Base-by-base conservation (phyloP, 306 rosid species). In the Crataegus laevigata region DNA sequence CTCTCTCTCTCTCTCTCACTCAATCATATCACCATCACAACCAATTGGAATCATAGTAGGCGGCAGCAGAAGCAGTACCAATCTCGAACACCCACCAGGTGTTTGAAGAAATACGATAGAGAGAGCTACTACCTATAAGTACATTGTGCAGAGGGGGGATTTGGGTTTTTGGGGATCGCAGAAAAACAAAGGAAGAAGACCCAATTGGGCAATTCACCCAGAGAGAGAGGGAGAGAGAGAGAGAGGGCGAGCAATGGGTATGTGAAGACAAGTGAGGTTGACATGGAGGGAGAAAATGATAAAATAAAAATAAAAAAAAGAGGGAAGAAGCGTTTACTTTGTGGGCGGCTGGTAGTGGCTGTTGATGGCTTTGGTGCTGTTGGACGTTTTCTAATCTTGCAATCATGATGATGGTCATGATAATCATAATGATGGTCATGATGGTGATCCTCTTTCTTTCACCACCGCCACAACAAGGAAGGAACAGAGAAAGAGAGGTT, bases 261-360 rank as follows among this genome's bases (percentile, higher is more conserved):
- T 57, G 62, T 57, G 29, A 57, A 57, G 36, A 25, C 66, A 26
- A 60, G 15, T 14, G 66, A 60, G 36, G 66, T 60, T 60, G 66
- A 60, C 66, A 60, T 26, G 21, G 66, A 7, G 25, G 17, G 8
- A 60, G 51, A 11, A 25, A 40, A 42, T 40, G 52, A 64, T 58
- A 28, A 79, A 29, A 47, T 28, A 47, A n/a, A 30, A 30, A 15
- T 51, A 78, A 61, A n/a, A 52, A 50, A 7, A 18, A 8, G 8
- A 47, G 54, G 36, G 64, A 30, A 45, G 57, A 69, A 45, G 84
- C 84, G 84, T 71, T 81, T 81, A 81, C 84, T 81, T 76, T 81
- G 81, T 26, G 84, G 84, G 80, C 80, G 84, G 84, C 84, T 43
- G 74, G 69, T 42, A 69, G 80, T 81, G 80, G 74, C 82, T 60